These are phyloP conservation scores for Emergomyces orientalis DNA, from an alignment of 2,329 filamentous ascomycete genomes.

Conservation along the genomic window DNA sequence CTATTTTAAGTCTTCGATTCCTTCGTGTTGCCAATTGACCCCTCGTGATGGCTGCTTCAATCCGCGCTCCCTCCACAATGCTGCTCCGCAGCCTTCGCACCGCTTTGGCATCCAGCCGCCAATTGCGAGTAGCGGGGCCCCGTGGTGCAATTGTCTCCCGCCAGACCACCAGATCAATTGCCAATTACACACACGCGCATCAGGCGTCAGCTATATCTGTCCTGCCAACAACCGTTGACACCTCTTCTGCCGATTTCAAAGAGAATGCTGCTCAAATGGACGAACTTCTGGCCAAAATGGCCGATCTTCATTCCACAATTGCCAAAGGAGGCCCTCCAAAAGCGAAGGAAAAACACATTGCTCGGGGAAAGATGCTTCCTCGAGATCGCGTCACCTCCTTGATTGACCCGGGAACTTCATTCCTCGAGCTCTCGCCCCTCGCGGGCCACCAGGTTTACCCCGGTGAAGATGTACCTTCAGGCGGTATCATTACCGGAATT, in stretches of 20 bases:
- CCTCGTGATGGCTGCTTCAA: slow-evolving; percentile 21
- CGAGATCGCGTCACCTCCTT: slow-evolving; percentile 79
- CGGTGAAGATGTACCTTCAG: slow-evolving; percentile 77
- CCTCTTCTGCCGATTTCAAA: slow-evolving; percentile 64
- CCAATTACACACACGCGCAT: slow-evolving; percentile 70
- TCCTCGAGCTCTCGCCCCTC: slow-evolving; percentile 87
- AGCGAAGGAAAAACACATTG: slow-evolving; percentile 76
- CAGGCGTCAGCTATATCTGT: slow-evolving; percentile 77
- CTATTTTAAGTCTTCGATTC: background rate
- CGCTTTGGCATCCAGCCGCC: slow-evolving; percentile 18
- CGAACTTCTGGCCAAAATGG: slow-evolving; percentile 59
- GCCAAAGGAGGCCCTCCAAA: slow-evolving; percentile 70
- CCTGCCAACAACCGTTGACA: slow-evolving; percentile 66
- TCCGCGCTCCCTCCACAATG: slow-evolving; percentile 31
- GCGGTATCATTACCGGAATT: slow-evolving; percentile 85
- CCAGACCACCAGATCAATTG: slow-evolving; percentile 39
- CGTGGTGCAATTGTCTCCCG: slow-evolving; percentile 12
- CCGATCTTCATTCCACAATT: slow-evolving; percentile 60
- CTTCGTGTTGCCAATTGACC: slow-evolving; percentile 18
- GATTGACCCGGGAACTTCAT: slow-evolving; percentile 79
- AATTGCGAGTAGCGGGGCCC: slow-evolving; percentile 8
- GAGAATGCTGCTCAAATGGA: slow-evolving; percentile 74
- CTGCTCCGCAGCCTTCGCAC: slow-evolving; percentile 32
- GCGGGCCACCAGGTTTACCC: slow-evolving; percentile 79
- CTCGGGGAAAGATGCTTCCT: slow-evolving; percentile 87